Evolutionary conservation across 2,329 filamentous ascomycete species (phyloP), one percentile per base, ranked within the genome.

Genomic region (Fusarium sp.): DNA sequence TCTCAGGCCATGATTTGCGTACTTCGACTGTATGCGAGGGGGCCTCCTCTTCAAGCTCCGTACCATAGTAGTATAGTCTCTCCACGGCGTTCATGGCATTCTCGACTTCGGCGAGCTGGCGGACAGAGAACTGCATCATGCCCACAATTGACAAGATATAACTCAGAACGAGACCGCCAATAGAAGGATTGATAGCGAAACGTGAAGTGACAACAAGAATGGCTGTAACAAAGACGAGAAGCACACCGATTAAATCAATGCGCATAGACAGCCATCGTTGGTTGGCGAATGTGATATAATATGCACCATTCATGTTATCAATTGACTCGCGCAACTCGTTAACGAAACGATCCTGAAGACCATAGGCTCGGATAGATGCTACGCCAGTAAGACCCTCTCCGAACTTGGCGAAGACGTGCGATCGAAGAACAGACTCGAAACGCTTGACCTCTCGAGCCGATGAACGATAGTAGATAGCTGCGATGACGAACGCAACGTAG

Each of bases 61-160:
- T 93, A 58, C 93, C 95, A 78, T 98, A 98, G 83, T 97, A 94
- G 78, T 94, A 90, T 34, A 98, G 85, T 52, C 96, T 91, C 81
- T 98, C 95, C 0, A 97, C 96, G 0, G 95, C 91, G 79, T 98
- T 98, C 95, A 98, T 98, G 77, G 95, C 94, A 81, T 98, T 98
- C 80, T 98, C 95, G 11, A 98, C 94, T 80, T 98, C 95, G 27
- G 95, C 95, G 10, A 98, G 86, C 81, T 98, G 95, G 20, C 96
- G 89, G 20, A 98, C 93, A 1, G 94, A 95, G 80, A 98, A 98
- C 78, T 98, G 95, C 71, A 98, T 91, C 92, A 98, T 94, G 79
- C 97, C 93, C 20, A 97, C 94, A 76, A 98, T 97, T 16, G 91
- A 88, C 20, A 99, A 86, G 77, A 98, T 97, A 80, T 98, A 98